Conservation (phyloP, 495 filamentous ascomycete species). For the Penicillium angulare region DNA sequence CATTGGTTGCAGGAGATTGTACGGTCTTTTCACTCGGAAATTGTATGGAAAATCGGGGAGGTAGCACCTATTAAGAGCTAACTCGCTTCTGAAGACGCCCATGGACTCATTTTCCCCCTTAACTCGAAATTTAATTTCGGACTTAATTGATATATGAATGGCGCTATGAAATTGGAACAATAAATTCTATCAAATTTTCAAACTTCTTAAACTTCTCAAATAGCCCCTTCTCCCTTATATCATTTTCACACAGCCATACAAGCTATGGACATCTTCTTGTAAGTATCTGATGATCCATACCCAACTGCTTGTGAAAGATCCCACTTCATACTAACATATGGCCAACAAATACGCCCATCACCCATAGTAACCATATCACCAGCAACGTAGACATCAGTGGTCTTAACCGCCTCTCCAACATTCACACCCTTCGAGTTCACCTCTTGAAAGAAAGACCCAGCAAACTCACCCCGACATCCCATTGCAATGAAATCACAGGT, state of each 20-base stretch:
- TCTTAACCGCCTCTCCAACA: conserved; percentile 39
- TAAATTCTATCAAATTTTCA: too few species aligned
- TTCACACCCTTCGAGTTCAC: conserved; percentile 41
- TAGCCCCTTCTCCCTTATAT: too few species aligned
- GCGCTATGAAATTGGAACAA: too few species aligned
- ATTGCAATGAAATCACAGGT: conserved; percentile 50
- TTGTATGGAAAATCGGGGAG: too few species aligned
- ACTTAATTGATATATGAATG: too few species aligned
- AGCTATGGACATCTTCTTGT: conserved; percentile 47
- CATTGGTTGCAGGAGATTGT: conserved; percentile 16
- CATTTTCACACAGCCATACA: too few species aligned
- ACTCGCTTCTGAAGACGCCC: too few species aligned
- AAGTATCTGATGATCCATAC: conserved; percentile 20
- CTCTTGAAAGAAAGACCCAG: conserved; percentile 51
- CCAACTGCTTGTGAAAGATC: conserved; percentile 33
- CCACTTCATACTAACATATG: conserved; percentile 53
- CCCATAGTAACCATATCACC: conserved; percentile 53
- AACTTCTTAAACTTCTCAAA: too few species aligned
- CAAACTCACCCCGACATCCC: conserved; percentile 49
- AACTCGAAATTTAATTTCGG: too few species aligned
- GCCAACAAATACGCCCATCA: conserved; percentile 52
- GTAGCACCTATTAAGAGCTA: too few species aligned
- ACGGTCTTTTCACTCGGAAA: conserved; percentile 9
- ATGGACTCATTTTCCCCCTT: too few species aligned
- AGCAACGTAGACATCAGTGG: conserved; percentile 45